phyloP scores from a whole-genome alignment of 2,329 filamentous ascomycete genomes.

The Ramichloridium luteum region DNA sequence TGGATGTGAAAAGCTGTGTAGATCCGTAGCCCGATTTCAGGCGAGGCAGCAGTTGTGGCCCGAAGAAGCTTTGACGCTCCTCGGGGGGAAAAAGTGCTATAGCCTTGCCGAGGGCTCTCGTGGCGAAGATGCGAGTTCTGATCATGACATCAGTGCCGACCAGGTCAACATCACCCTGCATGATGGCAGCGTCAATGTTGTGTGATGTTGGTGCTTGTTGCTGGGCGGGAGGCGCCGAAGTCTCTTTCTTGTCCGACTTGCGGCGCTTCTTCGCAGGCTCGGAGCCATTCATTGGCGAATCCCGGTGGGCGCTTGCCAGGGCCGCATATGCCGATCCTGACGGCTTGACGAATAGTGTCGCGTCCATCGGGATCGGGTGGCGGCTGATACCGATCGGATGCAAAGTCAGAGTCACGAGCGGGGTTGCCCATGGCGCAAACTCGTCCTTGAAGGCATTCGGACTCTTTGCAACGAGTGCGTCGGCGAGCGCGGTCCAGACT shows the following conservation, averaged over 20 bases:
- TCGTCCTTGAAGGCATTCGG: conserved; percentile 56
- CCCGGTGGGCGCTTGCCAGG: conserved; percentile 28
- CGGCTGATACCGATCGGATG: conserved; percentile 87
- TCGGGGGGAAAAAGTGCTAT: conserved; percentile 62
- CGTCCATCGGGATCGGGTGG: conserved; percentile 85
- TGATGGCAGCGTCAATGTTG: conserved; percentile 96
- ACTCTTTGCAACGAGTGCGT: conserved; percentile 49
- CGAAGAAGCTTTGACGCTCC: conserved; percentile 50
- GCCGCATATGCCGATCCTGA: conserved; percentile 72
- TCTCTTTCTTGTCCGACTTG: conserved; percentile 67
- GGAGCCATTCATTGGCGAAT: conserved; percentile 40
- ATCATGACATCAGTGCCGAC: conserved; percentile 83
- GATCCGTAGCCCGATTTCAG: conserved; percentile 67
- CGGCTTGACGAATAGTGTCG: conserved; percentile 77
- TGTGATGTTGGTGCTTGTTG: conserved; percentile 49
- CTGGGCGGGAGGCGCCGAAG: conserved; percentile 43
- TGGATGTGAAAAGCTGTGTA: conserved; percentile 70
- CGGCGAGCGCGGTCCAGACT: conserved; percentile 71
- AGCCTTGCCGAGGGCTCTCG: conserved; percentile 72
- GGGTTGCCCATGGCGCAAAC: conserved; percentile 61
- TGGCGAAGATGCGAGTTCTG: conserved; percentile 76
- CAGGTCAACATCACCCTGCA: conserved; percentile 90
- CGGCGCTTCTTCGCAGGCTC: conserved; percentile 63
- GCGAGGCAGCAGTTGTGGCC: conserved; percentile 50
- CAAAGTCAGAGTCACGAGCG: conserved; percentile 73